Conservation (phyloP, 106 monocot genomes). For the Platanthera guangdongensis region DNA sequence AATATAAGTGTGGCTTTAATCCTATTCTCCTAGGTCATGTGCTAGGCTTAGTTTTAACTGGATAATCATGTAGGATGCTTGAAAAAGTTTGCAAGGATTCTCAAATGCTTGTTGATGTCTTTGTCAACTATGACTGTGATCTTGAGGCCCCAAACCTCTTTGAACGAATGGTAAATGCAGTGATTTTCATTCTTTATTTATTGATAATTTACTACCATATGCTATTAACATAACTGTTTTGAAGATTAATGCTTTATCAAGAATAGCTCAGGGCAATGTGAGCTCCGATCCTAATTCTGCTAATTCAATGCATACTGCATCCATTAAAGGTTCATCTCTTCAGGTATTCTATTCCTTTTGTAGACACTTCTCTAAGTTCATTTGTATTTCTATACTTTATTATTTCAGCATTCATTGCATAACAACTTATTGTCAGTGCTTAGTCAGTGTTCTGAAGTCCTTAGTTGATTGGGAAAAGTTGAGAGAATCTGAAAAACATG, state of each 20-base stretch:
- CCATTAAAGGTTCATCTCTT: constrained; percentile 80
- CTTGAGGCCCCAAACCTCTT: constrained; percentile 87
- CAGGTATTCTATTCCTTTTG: constrained; percentile 44
- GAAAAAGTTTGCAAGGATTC: constrained; percentile 89
- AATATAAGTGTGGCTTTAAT: background rate
- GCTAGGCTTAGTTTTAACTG: background rate
- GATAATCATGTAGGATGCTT: constrained; percentile 58
- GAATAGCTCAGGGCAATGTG: constrained; percentile 60
- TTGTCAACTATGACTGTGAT: constrained; percentile 99
- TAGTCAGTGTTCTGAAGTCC: constrained; percentile 87
- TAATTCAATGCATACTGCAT: constrained; percentile 40
- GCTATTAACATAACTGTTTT: background rate
- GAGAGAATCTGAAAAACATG: constrained; percentile 38
- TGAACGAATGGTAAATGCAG: constrained; percentile 71
- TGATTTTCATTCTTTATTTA: background rate
- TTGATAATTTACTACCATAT: background rate
- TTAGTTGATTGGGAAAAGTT: constrained; percentile 84
- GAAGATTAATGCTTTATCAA: constrained; percentile 85
- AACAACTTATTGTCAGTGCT: constrained; percentile 42
- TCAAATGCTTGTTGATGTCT: constrained; percentile 97
- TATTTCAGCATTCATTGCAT: background rate
- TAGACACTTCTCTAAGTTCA: background rate
- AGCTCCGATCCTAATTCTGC: constrained; percentile 65
- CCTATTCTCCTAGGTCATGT: background rate
- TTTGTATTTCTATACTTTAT: background rate